A percentile compares a stretch with the other conserved stretches of the same genome.
Conservation (phyloP, 257 asterid species). For the Linaria vulgaris region DNA sequence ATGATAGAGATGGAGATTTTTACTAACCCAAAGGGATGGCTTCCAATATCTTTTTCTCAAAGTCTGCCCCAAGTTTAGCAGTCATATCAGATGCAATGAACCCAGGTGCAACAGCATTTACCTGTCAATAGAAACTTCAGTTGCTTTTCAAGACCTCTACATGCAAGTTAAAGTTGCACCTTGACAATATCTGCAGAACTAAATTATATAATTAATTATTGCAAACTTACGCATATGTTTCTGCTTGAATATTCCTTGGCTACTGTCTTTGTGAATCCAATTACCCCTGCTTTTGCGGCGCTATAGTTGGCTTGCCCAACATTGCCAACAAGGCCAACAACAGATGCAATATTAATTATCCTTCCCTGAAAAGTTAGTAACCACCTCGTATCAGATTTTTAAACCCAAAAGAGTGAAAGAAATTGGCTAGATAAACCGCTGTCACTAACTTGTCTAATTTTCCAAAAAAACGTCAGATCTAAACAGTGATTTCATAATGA, state of each 20-base stretch:
- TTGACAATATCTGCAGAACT: neutral
- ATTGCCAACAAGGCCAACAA: conserved; percentile 71
- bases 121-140: conserved; percentile 29
- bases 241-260: conserved; percentile 70
- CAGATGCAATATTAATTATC: conserved; percentile 67
- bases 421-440: neutral
- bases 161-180: neutral
- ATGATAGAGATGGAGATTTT: conserved; percentile 13
- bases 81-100: conserved; percentile 75
- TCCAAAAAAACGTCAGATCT: too few species aligned
- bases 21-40: conserved; percentile 60
- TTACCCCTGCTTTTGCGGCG: conserved; percentile 70
- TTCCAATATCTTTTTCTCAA: conserved; percentile 57
- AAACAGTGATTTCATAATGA: too few species aligned
- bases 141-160: neutral
- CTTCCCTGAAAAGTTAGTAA: conserved; percentile 45
- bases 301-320: conserved; percentile 68
- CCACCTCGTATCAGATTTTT: neutral
- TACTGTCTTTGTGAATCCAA: conserved; percentile 57
- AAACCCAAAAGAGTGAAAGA: neutral
- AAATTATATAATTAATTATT: neutral
- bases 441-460: neutral
- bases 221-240: conserved; percentile 46
- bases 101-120: conserved; percentile 70
- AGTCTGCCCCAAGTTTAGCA: conserved; percentile 55